These are phyloP conservation scores for Globisporangium viniferum DNA, from an alignment of 352 stramenopile genomes.

Conservation along the genomic window DNA sequence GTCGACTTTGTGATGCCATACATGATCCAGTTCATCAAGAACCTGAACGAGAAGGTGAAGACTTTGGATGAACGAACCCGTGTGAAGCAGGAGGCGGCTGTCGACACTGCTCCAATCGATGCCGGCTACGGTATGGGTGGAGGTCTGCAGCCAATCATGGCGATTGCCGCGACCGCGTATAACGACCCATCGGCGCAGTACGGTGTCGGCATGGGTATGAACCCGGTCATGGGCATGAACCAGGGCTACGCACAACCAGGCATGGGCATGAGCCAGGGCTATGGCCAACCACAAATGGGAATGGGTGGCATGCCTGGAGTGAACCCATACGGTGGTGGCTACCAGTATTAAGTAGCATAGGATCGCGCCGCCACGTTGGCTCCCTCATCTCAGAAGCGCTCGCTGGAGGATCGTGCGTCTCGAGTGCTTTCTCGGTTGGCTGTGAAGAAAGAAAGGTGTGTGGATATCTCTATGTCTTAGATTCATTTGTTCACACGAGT, in stretches of 20 bases:
- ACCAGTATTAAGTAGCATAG: slow-evolving; percentile 29
- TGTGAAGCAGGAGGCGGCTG: slow-evolving; percentile 69
- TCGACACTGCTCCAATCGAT: slow-evolving; percentile 57
- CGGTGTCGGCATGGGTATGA: slow-evolving; percentile 41
- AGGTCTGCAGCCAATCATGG: slow-evolving; percentile 76
- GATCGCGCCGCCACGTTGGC: neutral
- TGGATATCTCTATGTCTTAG: slow-evolving; percentile 19
- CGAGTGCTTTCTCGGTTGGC: slow-evolving; percentile 1
- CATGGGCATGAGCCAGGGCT: slow-evolving; percentile 51
- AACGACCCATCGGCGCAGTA: slow-evolving; percentile 65
- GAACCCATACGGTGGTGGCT: slow-evolving; percentile 57
- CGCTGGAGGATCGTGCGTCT: neutral
- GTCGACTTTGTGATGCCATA: slow-evolving; percentile 99
- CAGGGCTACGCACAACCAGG: slow-evolving; percentile 18
- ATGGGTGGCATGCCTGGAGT: slow-evolving; percentile 28
- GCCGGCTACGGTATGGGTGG: slow-evolving; percentile 72
- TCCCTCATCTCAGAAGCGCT: slow-evolving; percentile 3
- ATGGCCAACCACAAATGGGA: slow-evolving; percentile 42
- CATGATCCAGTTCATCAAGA: slow-evolving; percentile 99
- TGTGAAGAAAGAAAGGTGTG: slow-evolving; percentile 7
- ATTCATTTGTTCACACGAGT: slow-evolving; percentile 14
- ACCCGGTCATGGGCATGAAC: slow-evolving; percentile 29
- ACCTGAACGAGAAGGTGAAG: slow-evolving; percentile 95
- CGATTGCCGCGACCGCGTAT: slow-evolving; percentile 81
- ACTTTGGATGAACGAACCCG: slow-evolving; percentile 89